Evolutionary conservation across 2,329 filamentous ascomycete genomes (phyloP), one percentile per base, ranked within the genome.

Genomic region (Epichloe typhina): DNA sequence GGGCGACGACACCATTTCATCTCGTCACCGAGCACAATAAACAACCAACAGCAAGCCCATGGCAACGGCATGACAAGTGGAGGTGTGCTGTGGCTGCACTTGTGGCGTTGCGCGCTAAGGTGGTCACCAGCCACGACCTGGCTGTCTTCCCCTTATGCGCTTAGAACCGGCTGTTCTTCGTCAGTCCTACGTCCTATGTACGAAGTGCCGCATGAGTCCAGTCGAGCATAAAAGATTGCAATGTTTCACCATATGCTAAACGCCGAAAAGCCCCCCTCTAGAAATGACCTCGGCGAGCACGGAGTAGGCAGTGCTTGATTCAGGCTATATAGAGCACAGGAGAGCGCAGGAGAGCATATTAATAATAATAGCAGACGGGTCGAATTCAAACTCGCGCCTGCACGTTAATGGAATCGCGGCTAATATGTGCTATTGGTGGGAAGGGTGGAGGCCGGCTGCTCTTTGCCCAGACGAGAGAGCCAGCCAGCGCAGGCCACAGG

Each of bases 21-120:
- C 26, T 36, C 39, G 36, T 39, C 35, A 33, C 19, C 33, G 33
- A 50, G 43, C 46, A 17, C 50, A 57, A 57, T 54, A 62, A 62
- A 61, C 60, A 59, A 61, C 53, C 50, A 50, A 54, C 39, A 61
- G 62, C 61, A 49, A 41, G 58, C 56, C 61, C 55, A 59, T 57
- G 56, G 56, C 58, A n/a, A 33, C 26, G 50, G 49, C 23, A 8
- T 8, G 37, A 13, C 33, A 17, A 31, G 26, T 31, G 15, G 46
- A 45, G 39, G 42, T 50, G n/a, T 23, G 15, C 35, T 47, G 58
- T 56, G 55, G 59, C 54, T 55, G 42, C 52, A 51, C 2, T 4
- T 53, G 58, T 55, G 49, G 54, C 52, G 50, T 17, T 36, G 17
- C 5, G 8, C 3, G 7, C 1, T 8, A 23, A 15, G 17, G 23